phyloP scores from a whole-genome alignment of 1,139 yeast genomes.

The Zygosaccharomyces sapae region DNA sequence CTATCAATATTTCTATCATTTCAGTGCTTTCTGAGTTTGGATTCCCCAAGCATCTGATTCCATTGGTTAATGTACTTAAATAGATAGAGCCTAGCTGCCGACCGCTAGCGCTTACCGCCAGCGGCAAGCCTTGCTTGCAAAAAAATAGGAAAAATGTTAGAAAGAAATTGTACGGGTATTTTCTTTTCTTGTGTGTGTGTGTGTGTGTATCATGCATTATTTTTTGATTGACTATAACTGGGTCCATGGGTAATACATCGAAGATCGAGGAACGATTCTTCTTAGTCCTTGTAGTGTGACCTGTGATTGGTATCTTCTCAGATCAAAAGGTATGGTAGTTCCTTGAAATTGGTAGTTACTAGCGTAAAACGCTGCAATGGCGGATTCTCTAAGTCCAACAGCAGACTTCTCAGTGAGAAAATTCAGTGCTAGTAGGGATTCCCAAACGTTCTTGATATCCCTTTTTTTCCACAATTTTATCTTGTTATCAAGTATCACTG shows the following conservation, averaged over 20 bases:
- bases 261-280: slow-evolving; percentile 30
- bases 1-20: neutral
- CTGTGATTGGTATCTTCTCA: slow-evolving; percentile 31
- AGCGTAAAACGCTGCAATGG: slow-evolving; percentile 35
- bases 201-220: neutral
- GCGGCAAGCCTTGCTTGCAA: neutral
- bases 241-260: slow-evolving; percentile 35
- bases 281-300: slow-evolving; percentile 34
- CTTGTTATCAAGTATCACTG: slow-evolving; percentile 39
- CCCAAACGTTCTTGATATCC: slow-evolving; percentile 55
- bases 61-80: slow-evolving; percentile 2
- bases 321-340: slow-evolving; percentile 32
- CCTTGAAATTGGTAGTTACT: slow-evolving; percentile 34
- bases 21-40: neutral
- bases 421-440: slow-evolving; percentile 32
- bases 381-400: slow-evolving; percentile 32
- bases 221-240: slow-evolving; percentile 22
- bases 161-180: neutral
- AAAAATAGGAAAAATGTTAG: neutral
- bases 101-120: slow-evolving; percentile 2
- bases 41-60: neutral
- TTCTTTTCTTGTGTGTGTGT: neutral
- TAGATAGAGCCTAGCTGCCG: slow-evolving; percentile 5
- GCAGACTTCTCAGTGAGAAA: slow-evolving; percentile 32
- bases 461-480: slow-evolving; percentile 48